Evolutionary conservation across 345 rosid species (phyloP).

Genomic region (Populus alba): DNA sequence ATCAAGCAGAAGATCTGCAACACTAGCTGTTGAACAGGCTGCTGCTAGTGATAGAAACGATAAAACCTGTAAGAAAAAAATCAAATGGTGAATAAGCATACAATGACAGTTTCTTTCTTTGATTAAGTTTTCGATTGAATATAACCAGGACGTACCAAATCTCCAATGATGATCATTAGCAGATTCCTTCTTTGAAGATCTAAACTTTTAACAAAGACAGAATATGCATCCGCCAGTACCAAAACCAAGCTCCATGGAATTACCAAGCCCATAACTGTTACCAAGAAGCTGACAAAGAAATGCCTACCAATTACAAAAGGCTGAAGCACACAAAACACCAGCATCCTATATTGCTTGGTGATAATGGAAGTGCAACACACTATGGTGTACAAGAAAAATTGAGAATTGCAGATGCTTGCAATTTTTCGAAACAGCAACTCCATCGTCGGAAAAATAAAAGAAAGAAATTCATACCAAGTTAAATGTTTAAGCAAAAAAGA

Average conservation of each 20-base stretch:
- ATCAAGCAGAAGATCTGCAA: slow-evolving; percentile 36
- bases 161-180: slow-evolving; percentile 48
- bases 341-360: not conserved
- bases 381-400: not conserved
- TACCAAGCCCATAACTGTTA: slow-evolving; percentile 63
- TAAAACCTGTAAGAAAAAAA: slow-evolving; percentile 34
- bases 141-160: slow-evolving; percentile 38
- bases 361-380: no score
- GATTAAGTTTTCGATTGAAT: not conserved
- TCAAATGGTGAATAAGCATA: not conserved
- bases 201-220: slow-evolving; percentile 36
- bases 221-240: slow-evolving; percentile 57
- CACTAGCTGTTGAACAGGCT: slow-evolving; percentile 57
- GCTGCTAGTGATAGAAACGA: slow-evolving; percentile 57
- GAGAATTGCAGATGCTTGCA: not conserved
- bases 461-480: no score
- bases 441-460: no score
- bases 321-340: not conserved
- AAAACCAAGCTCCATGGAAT: slow-evolving; percentile 61
- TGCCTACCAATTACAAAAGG: not conserved
- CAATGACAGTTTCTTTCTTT: not conserved
- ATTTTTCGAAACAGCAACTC: not conserved
- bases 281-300: slow-evolving; percentile 49
- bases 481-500: no score
- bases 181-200: slow-evolving; percentile 46